Base-by-base conservation (phyloP, 192 early-diverging fungal species). In the Diversispora epigaea region DNA sequence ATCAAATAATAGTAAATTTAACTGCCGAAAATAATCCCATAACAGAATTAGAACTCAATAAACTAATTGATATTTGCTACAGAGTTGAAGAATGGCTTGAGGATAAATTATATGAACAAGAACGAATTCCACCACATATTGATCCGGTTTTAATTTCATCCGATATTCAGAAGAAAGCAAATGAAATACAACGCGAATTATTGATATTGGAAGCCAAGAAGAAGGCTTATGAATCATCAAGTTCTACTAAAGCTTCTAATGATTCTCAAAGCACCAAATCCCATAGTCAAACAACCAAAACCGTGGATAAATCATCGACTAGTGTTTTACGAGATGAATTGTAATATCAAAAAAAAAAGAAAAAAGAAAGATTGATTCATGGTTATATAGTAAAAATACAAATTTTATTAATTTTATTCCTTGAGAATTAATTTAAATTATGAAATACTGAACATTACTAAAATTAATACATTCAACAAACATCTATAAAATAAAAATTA, bases 31-130 rank as follows among this genome's bases (percentile, higher is more conserved):
- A 83, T 22, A 80, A 81, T 32, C 84, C 89, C 67, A 84, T 90
- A 72, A 83, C 87, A 2, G 76, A 82, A 0, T 85, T 80, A 4
- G 91, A 90, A 49, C 73, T 91, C 4, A 83, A 84, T 14, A 74
- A 78, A 52, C 64, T 92, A 22, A 80, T 80, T 43, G 77, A 77
- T n/a, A 66, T 91, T 10, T 81, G 85, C 46, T 88, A 89, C 6
- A 80, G 80, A 17, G 78, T 84, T 11, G 84, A 89, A 39, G 76
- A 78, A 6, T 96, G 95, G 94, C 83, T 95, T 6, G 73, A 80
- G 41, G 80, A 84, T 7, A 89, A 85, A 80, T 71, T 87, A 15
- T 79, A 68, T 4, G 80, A 80, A 60, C 96, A 96, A 80, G 81
- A 79, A 0, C 82, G 79, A 14, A 83, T 94, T 22, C 76, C 76